A percentile compares a stretch with the other conserved stretches of the same genome.
These are phyloP conservation scores for Stagonosporopsis rhizophila DNA, from an alignment of 2,329 filamentous ascomycete species.

Conservation along the genomic window DNA sequence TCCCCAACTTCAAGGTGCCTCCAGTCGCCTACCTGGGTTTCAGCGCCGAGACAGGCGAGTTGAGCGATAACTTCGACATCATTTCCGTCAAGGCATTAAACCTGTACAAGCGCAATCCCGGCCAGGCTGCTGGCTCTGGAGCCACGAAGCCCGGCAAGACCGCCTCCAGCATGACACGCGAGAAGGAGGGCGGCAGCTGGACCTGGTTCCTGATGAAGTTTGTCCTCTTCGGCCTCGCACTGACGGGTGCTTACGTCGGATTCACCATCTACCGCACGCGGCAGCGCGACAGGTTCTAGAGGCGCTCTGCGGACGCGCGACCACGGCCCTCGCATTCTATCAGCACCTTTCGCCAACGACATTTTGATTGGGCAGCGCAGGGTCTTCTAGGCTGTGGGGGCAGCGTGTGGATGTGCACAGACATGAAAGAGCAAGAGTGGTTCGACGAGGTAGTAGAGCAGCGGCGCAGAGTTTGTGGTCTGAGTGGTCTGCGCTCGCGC, in stretches of 20 bases:
- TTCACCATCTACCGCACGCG: constrained; percentile 82
- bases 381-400: constrained; percentile 6
- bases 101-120: constrained; percentile 70
- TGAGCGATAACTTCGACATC: constrained; percentile 98
- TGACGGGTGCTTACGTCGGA: constrained; percentile 81
- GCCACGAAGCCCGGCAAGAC: constrained; percentile 26
- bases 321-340: neutral
- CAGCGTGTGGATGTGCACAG: constrained; percentile 9
- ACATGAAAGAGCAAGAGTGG: constrained; percentile 2
- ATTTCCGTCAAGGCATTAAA: constrained; percentile 86
- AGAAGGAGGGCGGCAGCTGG: constrained; percentile 66
- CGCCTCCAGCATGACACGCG: constrained; percentile 47
- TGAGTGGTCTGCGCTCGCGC: constrained; percentile 1
- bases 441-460: constrained; percentile 3
- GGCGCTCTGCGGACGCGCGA: constrained; percentile 3
- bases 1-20: constrained; percentile 75
- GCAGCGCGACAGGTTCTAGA: constrained; percentile 56
- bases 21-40: constrained; percentile 70
- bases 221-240: constrained; percentile 72
- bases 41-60: constrained; percentile 89
- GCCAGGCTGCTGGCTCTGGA: constrained; percentile 25
- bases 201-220: constrained; percentile 82
- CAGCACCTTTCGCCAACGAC: constrained; percentile 8
- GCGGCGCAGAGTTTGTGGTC: constrained; percentile 2
- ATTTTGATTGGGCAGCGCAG: constrained; percentile 3